phyloP scores from a whole-genome alignment of 2,329 filamentous ascomycete species.

The Microcyclosporella mali region DNA sequence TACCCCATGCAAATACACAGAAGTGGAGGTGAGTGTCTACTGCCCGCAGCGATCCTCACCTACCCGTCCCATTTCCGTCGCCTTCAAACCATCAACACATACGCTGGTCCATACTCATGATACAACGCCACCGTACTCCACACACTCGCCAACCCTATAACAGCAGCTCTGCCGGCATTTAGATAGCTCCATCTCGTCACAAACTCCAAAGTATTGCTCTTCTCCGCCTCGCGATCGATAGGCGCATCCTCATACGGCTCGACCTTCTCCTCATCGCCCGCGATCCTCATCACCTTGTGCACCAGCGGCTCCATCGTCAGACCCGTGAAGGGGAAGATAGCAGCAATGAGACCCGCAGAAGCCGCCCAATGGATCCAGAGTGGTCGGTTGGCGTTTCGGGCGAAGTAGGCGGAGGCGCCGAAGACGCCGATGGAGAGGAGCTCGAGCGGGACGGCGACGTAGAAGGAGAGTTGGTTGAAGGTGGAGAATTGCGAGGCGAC shows the following conservation, averaged over 20 bases:
- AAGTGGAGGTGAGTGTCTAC: too few relatives aligned
- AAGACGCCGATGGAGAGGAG: conserved; percentile 18
- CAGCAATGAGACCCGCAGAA: conserved; percentile 17
- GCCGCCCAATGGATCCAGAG: conserved; percentile 21
- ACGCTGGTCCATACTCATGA: too few relatives aligned
- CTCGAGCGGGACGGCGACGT: conserved; percentile 21
- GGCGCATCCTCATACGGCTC: conserved; percentile 29
- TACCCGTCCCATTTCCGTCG: too few relatives aligned
- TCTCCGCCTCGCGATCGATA: conserved; percentile 25
- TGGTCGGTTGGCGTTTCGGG: conserved; percentile 3
- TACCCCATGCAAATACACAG: too few relatives aligned
- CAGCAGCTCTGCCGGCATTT: conserved; percentile 15
- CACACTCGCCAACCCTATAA: conserved; percentile 4
- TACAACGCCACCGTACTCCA: too few relatives aligned
- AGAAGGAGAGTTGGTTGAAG: conserved; percentile 19
- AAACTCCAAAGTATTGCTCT: conserved; percentile 25
- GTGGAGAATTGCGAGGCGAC: conserved; percentile 24
- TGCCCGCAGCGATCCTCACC: too few relatives aligned
- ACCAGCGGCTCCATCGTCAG: conserved; percentile 22
- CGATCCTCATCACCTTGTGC: conserved; percentile 23
- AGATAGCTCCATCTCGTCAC: conserved; percentile 20
- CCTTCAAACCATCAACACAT: too few relatives aligned
- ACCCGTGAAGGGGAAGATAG: conserved; percentile 22
- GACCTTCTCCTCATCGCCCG: conserved; percentile 23
- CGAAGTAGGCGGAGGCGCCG: conserved; percentile 18